phyloP scores from a whole-genome alignment of 2,329 filamentous ascomycete genomes.

The Xylariaceae sp. region DNA sequence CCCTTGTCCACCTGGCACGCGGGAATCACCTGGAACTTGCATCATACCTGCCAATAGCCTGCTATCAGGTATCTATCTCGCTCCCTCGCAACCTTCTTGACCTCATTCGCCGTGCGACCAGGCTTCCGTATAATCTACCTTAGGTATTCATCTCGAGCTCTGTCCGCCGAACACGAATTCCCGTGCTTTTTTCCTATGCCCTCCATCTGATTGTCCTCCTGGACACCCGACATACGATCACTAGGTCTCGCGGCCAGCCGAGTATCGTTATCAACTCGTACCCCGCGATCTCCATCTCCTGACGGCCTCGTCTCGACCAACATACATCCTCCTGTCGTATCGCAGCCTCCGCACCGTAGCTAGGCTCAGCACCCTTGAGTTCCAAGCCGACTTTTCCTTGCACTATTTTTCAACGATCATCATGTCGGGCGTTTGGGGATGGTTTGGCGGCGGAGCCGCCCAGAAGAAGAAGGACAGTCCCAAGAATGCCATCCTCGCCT shows the following conservation, averaged over 20 bases:
- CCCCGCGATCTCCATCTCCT: conserved; percentile 15
- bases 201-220: too few relatives aligned
- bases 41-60: conserved; percentile 10
- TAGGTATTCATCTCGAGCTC: too few relatives aligned
- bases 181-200: too few relatives aligned
- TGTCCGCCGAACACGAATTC: too few relatives aligned
- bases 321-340: background rate
- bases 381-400: conserved; percentile 5
- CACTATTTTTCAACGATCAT: conserved; percentile 20
- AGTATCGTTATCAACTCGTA: conserved; percentile 12
- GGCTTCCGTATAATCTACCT: too few relatives aligned
- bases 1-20: background rate
- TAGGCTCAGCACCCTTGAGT: background rate
- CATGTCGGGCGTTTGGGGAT: conserved; percentile 73
- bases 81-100: too few relatives aligned
- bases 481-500: conserved; percentile 89
- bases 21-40: conserved; percentile 8
- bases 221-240: conserved; percentile 7
- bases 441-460: conserved; percentile 81
- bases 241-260: conserved; percentile 3
- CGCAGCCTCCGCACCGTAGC: conserved; percentile 3
- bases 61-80: background rate
- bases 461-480: conserved; percentile 89
- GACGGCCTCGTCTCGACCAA: conserved; percentile 1
- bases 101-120: too few relatives aligned